Evolutionary conservation across 2,329 filamentous ascomycete species (phyloP), one percentile per base, ranked within the genome.

Genomic region (Escovopsis sp.): DNA sequence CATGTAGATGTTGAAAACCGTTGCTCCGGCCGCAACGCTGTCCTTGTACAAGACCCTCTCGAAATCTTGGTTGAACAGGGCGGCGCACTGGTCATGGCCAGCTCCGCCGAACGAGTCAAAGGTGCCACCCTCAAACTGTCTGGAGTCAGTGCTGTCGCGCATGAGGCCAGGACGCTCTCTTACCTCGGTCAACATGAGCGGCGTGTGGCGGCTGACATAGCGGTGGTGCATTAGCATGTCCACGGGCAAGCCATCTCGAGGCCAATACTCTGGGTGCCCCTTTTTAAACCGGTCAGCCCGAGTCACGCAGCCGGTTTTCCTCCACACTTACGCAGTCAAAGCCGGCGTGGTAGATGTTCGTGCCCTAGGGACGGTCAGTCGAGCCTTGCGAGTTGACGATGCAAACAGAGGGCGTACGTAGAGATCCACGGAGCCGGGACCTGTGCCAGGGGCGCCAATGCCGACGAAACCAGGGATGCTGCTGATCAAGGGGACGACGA

Each of bases 11-110:
- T 79, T 87, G 43, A 86, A 64, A 7, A 89, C 73, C 0, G 72
- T 76, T 3, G 79, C 71, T 0, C 76, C 79, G 13, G 79, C 73
- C 32, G 75, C 74, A 40, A 79, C 73, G 40, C 77, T 68, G 49
- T 86, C 84, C 67, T 88, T 89, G 58, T 86, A 84, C 53, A 87
- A 85, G 0, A 91, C 78, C 13, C 83, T 67, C 46, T 82, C 76
- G 47, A 85, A 86, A 49, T 87, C 80, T n/a, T 78, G 65, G 46
- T 82, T 81, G 4, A 84, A 62, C 3, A 88, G 66, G 3, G 66
- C 62, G 4, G 72, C 65, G 50, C 85, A 91, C 43, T 77, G 65
- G 3, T 74, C 76, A 39, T 83, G 84, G 0, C 82, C 81, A 12
- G 66, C 62, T 13, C 82, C 83, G 39, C 82, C 84, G 73, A 82